These are phyloP conservation scores for Phytophthora cajani DNA, from an alignment of 352 stramenopile species.

Conservation along the genomic window DNA sequence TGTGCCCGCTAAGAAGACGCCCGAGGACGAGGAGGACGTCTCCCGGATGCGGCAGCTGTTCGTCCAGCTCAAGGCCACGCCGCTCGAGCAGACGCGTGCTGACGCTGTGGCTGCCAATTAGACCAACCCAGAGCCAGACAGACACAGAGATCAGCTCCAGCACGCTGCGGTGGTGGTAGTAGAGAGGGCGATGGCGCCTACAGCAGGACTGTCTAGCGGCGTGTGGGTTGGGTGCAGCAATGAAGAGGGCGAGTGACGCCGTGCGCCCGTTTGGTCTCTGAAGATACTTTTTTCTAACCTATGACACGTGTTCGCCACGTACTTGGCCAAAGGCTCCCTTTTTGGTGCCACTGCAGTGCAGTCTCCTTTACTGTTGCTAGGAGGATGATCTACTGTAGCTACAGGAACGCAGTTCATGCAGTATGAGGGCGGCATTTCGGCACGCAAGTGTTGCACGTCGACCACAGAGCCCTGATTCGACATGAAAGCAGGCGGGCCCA, in stretches of 20 bases:
- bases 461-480: constrained; percentile 40
- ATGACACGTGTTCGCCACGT: constrained; percentile 7
- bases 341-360: not conserved
- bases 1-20: constrained; percentile 57
- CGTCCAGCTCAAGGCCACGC: constrained; percentile 94
- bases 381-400: not conserved
- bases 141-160: constrained; percentile 20
- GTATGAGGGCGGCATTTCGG: constrained; percentile 27
- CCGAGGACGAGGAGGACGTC: constrained; percentile 85
- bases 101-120: constrained; percentile 56
- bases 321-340: not conserved
- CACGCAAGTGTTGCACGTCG: constrained; percentile 51
- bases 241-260: constrained; percentile 7
- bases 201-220: not conserved
- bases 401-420: not conserved
- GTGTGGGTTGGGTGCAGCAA: constrained; percentile 11
- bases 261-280: constrained; percentile 23
- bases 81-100: constrained; percentile 81
- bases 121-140: constrained; percentile 16
- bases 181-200: constrained; percentile 1
- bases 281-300: constrained; percentile 26
- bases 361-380: not conserved
- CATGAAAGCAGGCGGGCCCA: constrained; percentile 51
- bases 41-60: constrained; percentile 94
- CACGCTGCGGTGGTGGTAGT: constrained; percentile 21